phyloP scores from a whole-genome alignment of 306 rosid species.

The Cyclanthera cordifolia region DNA sequence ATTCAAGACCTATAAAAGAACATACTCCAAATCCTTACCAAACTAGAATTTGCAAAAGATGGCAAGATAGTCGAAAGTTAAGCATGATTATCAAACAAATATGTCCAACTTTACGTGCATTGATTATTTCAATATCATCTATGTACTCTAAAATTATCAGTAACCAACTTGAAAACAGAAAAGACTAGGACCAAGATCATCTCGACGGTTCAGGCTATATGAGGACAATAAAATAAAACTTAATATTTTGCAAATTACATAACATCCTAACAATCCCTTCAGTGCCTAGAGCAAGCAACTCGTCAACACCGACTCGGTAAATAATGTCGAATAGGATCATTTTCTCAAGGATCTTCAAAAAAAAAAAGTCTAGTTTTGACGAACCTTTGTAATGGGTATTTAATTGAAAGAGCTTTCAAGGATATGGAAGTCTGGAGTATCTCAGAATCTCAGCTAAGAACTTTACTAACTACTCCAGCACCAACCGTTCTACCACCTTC shows the following conservation, averaged over 20 bases:
- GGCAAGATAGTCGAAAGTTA: too few species aligned
- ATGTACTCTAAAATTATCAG: slow-evolving; percentile 11
- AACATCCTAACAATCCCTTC: neutral
- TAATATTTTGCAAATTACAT: slow-evolving; percentile 6
- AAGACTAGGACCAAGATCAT: neutral
- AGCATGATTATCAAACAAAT: too few species aligned
- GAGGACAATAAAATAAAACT: neutral
- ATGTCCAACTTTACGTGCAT: neutral
- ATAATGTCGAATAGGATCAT: neutral
- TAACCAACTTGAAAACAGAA: neutral
- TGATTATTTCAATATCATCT: slow-evolving; percentile 1
- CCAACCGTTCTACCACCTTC: slow-evolving; percentile 99
- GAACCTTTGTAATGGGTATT: too few species aligned
- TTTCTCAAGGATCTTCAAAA: slow-evolving; percentile 6
- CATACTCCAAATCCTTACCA: too few species aligned
- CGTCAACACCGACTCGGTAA: slow-evolving; percentile 5
- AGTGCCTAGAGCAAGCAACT: slow-evolving; percentile 2
- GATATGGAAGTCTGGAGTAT: neutral
- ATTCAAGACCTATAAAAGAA: too few species aligned
- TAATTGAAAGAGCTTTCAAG: neutral
- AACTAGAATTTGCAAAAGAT: too few species aligned
- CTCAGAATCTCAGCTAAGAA: slow-evolving; percentile 32
- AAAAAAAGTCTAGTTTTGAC: slow-evolving; percentile 9
- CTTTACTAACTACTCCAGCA: slow-evolving; percentile 96
- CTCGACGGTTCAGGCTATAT: neutral